Evolutionary conservation across 2,329 filamentous ascomycete genomes (phyloP).

Genomic region (Colletotrichum coccodes): DNA sequence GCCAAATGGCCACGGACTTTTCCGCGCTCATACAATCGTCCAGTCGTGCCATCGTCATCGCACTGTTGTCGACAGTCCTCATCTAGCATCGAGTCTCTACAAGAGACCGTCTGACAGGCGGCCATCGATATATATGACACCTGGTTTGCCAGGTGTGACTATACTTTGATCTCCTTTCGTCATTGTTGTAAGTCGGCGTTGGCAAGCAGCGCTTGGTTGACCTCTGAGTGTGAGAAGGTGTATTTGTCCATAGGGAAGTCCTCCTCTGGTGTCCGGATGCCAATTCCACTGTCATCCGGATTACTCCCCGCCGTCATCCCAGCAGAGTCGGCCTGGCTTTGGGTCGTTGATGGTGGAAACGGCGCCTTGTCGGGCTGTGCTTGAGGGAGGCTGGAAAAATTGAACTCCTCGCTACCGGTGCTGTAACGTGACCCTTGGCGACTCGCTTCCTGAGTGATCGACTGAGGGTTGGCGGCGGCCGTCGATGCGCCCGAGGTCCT

Average conservation of each 20-base stretch:
- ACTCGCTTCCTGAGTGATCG: slow-evolving; percentile 47
- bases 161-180: slow-evolving; percentile 5
- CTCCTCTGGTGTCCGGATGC: slow-evolving; percentile 74
- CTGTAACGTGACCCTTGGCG: slow-evolving; percentile 52
- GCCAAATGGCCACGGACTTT: slow-evolving; percentile 22
- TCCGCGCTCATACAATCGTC: slow-evolving; percentile 35
- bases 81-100: slow-evolving; percentile 23
- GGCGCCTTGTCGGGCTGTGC: slow-evolving; percentile 61
- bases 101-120: slow-evolving; percentile 21
- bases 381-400: slow-evolving; percentile 55
- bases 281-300: slow-evolving; percentile 78
- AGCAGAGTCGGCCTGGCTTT: slow-evolving; percentile 53
- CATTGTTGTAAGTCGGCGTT: slow-evolving; percentile 41
- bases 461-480: slow-evolving; percentile 44
- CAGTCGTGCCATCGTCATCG: slow-evolving; percentile 35
- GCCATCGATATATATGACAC: slow-evolving; percentile 30
- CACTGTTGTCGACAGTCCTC: slow-evolving; percentile 30
- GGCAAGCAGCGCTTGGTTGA: slow-evolving; percentile 44
- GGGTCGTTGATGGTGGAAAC: slow-evolving; percentile 56
- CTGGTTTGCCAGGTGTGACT: slow-evolving; percentile 26
- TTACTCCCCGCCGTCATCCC: slow-evolving; percentile 53
- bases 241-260: slow-evolving; percentile 72
- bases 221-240: slow-evolving; percentile 51
- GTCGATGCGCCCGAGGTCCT: slow-evolving; percentile 50
- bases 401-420: slow-evolving; percentile 57